A percentile compares a stretch with the other conserved stretches of the same genome.
Evolutionary conservation across 495 filamentous ascomycete species (phyloP).

Genomic region (Penicillium fimorum): DNA sequence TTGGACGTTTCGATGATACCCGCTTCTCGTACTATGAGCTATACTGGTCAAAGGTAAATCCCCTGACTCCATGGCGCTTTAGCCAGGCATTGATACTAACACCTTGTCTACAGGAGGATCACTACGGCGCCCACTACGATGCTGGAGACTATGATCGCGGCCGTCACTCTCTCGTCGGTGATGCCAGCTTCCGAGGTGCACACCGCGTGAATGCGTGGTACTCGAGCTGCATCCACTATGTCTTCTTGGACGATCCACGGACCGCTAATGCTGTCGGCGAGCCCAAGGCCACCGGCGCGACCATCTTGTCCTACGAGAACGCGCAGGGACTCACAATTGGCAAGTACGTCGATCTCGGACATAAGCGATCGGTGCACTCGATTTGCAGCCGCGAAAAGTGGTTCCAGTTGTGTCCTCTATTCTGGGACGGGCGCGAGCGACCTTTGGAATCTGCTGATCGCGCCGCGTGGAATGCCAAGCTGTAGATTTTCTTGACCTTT

Average conservation of each 20-base stretch:
- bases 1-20: slow-evolving; percentile 60
- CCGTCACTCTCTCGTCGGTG: slow-evolving; percentile 66
- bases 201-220: slow-evolving; percentile 69
- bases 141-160: slow-evolving; percentile 65
- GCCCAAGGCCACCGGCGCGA: slow-evolving; percentile 58
- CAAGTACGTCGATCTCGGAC: slow-evolving; percentile 64
- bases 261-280: slow-evolving; percentile 63
- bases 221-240: slow-evolving; percentile 66
- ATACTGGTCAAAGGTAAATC: slow-evolving; percentile 65
- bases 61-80: not conserved
- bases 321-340: slow-evolving; percentile 62
- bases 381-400: slow-evolving; percentile 61
- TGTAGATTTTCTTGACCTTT: slow-evolving; percentile 22
- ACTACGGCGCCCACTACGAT: slow-evolving; percentile 63
- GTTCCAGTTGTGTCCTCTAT: slow-evolving; percentile 65
- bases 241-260: slow-evolving; percentile 67
- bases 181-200: slow-evolving; percentile 59
- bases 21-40: slow-evolving; percentile 68
- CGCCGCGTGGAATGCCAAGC: slow-evolving; percentile 49
- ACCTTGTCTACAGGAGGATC: slow-evolving; percentile 53
- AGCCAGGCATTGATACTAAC: slow-evolving; percentile 10
- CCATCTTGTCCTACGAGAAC: slow-evolving; percentile 64
- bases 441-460: slow-evolving; percentile 48
- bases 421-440: slow-evolving; percentile 44
- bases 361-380: slow-evolving; percentile 64